Evolutionary conservation across 2,329 filamentous ascomycete genomes (phyloP).

Genomic region (Aotearoamyces nothofagi): DNA sequence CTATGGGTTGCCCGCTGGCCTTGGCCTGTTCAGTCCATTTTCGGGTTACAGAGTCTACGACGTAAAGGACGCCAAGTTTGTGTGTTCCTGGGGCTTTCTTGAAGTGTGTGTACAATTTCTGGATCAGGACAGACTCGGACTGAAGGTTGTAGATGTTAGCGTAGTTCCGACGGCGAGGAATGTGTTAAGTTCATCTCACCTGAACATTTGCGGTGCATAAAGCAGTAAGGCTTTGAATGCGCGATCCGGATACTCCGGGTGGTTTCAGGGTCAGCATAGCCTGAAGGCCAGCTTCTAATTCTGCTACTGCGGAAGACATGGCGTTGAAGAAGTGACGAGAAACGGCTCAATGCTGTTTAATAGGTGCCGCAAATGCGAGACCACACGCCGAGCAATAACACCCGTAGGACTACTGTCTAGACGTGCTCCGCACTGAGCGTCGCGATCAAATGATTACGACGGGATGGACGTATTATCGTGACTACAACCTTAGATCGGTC

Average conservation of each 20-base stretch:
- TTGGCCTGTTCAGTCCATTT: constrained; percentile 97
- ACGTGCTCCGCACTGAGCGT: constrained; percentile 7
- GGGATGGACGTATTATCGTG: constrained; percentile 8
- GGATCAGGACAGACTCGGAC: constrained; percentile 89
- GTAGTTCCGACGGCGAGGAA: constrained; percentile 2
- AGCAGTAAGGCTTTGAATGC: constrained; percentile 74
- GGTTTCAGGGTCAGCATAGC: constrained; percentile 85
- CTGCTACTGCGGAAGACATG: constrained; percentile 76
- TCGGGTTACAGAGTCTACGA: constrained; percentile 98
- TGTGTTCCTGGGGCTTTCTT: constrained; percentile 89
- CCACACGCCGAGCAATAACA: constrained; percentile 7
- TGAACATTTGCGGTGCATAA: constrained; percentile 83
- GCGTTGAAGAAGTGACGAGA: constrained; percentile 13
- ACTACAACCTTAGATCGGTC: constrained; percentile 1
- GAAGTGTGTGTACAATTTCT: constrained; percentile 94
- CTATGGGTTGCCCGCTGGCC: constrained; percentile 66
- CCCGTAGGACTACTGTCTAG: constrained; percentile 6
- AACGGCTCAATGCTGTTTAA: constrained; percentile 1
- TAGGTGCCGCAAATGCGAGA: constrained; percentile 4
- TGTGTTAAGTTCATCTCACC: constrained; percentile 37
- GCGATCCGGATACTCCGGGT: constrained; percentile 84
- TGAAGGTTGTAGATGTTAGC: constrained; percentile 23
- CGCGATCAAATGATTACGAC: constrained; percentile 13
- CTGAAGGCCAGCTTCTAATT: constrained; percentile 80
- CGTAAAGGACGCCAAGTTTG: constrained; percentile 98